phyloP scores from a whole-genome alignment of 1,284 basidiomycete genomes.

The Ceratobasidium theobromae region DNA sequence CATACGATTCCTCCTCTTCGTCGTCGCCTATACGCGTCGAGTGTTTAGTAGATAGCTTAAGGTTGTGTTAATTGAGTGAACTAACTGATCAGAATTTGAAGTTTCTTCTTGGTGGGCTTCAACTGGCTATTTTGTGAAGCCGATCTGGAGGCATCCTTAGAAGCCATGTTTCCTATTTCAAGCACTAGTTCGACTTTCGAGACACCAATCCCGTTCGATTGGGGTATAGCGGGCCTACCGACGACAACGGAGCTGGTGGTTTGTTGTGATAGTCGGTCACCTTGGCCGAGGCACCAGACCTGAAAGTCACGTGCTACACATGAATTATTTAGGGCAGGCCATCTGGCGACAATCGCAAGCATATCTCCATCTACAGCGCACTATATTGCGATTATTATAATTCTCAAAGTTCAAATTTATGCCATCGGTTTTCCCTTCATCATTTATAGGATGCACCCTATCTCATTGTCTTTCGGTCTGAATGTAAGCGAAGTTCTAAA shows the following conservation, averaged over 20 bases:
- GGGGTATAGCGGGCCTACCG: too few species aligned
- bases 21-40: neutral
- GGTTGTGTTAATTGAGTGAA: too few species aligned
- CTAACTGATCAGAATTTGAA: slow-evolving; percentile 21
- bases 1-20: slow-evolving; percentile 12
- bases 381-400: too few species aligned
- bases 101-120: slow-evolving; percentile 20
- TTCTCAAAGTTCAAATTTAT: too few species aligned
- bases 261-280: slow-evolving; percentile 16
- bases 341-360: neutral
- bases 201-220: too few species aligned
- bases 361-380: neutral
- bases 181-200: too few species aligned
- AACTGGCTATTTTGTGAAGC: slow-evolving; percentile 1
- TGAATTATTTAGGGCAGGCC: neutral
- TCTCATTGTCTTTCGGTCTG: slow-evolving; percentile 6
- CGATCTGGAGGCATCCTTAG: neutral
- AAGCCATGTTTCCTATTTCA: neutral
- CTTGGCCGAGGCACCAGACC: neutral
- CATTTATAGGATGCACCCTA: too few species aligned
- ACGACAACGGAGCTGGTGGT: neutral
- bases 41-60: too few species aligned
- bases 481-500: slow-evolving; percentile 17
- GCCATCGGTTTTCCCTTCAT: too few species aligned
- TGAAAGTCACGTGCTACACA: slow-evolving; percentile 10